phyloP scores from a whole-genome alignment of 2,329 filamentous ascomycete species.

The Verticillium klebahnii region DNA sequence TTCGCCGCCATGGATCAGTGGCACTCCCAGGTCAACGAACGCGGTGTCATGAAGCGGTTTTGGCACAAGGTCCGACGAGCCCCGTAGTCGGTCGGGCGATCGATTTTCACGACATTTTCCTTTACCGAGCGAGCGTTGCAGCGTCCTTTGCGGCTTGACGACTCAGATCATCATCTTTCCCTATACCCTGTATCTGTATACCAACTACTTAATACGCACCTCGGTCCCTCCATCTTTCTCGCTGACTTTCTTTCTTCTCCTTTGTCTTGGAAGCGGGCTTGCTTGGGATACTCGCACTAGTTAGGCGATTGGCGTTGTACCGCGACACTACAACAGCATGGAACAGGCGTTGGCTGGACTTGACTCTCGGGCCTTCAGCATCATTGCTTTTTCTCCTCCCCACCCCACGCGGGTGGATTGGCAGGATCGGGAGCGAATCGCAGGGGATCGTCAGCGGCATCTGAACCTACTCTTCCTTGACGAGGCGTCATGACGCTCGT shows the following conservation, averaged over 20 bases:
- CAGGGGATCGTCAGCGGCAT: not conserved
- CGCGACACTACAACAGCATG: not conserved
- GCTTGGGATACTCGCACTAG: not conserved
- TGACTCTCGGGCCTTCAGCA: not conserved
- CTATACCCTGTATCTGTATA: not conserved
- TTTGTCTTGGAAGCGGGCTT: not conserved
- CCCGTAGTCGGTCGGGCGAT: not conserved
- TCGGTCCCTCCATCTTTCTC: not conserved
- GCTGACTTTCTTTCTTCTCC: not conserved
- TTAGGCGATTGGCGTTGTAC: not conserved
- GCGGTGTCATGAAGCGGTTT: constrained; percentile 55
- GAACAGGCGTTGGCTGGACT: not conserved
- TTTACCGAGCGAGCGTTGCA: not conserved
- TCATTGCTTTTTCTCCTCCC: not conserved
- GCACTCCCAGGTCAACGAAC: constrained; percentile 40
- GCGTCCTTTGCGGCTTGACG: not conserved
- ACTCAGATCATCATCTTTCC: not conserved
- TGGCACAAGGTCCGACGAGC: constrained; percentile 57
- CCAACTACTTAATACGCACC: not conserved
- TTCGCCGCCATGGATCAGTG: constrained; percentile 50
- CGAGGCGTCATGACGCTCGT: not conserved
- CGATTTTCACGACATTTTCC: not conserved
- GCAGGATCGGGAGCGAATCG: not conserved
- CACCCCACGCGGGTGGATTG: not conserved
- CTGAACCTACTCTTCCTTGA: not conserved